These are phyloP conservation scores for Lachancea sp. DNA, from an alignment of 805 yeast species.

Conservation along the genomic window DNA sequence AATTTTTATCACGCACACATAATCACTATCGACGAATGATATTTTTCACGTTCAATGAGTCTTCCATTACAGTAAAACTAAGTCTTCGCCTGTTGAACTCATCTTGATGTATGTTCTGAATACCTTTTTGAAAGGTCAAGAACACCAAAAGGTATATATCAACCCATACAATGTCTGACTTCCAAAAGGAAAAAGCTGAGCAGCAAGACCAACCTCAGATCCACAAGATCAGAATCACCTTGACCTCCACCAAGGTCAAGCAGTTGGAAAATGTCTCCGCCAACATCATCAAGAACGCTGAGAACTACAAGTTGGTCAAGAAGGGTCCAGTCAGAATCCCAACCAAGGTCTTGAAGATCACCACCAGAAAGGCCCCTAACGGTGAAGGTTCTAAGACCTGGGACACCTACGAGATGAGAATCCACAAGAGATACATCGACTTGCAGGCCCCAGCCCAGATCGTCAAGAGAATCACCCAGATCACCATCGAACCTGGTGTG, in stretches of 20 bases:
- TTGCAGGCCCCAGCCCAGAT: constrained; percentile 91
- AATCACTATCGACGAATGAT: too few relatives aligned
- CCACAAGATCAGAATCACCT: constrained; percentile 98
- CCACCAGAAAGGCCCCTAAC: constrained; percentile 99
- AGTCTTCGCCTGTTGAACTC: too few relatives aligned
- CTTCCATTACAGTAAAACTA: too few relatives aligned
- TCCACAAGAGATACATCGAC: constrained; percentile 99
- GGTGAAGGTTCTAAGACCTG: constrained; percentile 99
- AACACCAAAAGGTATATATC: constrained; percentile 38
- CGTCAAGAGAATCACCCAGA: constrained; percentile 94
- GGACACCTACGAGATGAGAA: constrained; percentile 99
- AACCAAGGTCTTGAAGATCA: constrained; percentile 94
- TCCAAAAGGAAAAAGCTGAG: constrained; percentile 78
- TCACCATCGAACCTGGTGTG: constrained; percentile 99
- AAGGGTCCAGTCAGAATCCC: constrained; percentile 99
- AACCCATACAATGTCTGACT: constrained; percentile 59
- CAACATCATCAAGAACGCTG: constrained; percentile 85
- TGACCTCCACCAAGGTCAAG: constrained; percentile 98
- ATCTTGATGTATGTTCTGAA: too few relatives aligned
- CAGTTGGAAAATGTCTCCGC: constrained; percentile 94
- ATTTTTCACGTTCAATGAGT: too few relatives aligned
- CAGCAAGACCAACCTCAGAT: constrained; percentile 75
- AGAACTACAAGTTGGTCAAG: constrained; percentile 73
- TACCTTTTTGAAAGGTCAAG: constrained; percentile 8
- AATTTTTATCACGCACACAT: too few relatives aligned